Evolutionary conservation across 805 yeast genomes (phyloP), one percentile per base, ranked within the genome.

Genomic region (Sugiyamaella chiloensis): DNA sequence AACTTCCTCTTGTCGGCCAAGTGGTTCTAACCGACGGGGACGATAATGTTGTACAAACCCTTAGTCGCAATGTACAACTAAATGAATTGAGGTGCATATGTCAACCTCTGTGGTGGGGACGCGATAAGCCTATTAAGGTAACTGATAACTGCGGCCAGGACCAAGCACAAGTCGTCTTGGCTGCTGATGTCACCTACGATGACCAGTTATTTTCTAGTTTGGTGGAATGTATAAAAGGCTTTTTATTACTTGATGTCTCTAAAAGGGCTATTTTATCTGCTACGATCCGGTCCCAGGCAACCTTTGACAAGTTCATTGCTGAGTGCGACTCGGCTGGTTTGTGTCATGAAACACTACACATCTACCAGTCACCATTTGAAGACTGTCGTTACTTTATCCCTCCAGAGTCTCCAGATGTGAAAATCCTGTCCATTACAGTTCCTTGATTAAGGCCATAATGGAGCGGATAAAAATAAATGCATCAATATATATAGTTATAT

Each of bases 131-230:
- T 5, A 40, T 47, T 17, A n/a, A 7, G 8, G 14, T 23, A n/a
- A 43, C 29, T n/a, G 29, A 43, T 9, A 40, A 20, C 9, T 11
- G 21, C 12, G 39, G 43, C 14, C n/a, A n/a, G n/a, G n/a, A n/a
- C n/a, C 44, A 42, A 12, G 20, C 24, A 2, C 80, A 82, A 56
- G 63, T 81, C 1, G 67, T 88, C 0, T 59, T 87, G 2, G 96
- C 90, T 0, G 93, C 96, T 0, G 98, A 90, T 64, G 87, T 90
- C 11, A 87, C 96, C 0, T 90, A 86, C 64, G 97, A 90, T 59
- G 61, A 79, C 2, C 67, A 75, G 2, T 71, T 80, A 2, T 71
- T 87, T 17, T 80, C 81, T 0, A 66, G 66, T 20, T 70, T 90
- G 34, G 73, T 79, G n/a, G 51, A 59, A 3, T 75, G 82, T 8